Percentiles rank a stretch among this genome's conserved stretches.
These are phyloP conservation scores for Sporisorium scitamineum DNA, from an alignment of 1,284 basidiomycete genomes.

Conservation along the genomic window DNA sequence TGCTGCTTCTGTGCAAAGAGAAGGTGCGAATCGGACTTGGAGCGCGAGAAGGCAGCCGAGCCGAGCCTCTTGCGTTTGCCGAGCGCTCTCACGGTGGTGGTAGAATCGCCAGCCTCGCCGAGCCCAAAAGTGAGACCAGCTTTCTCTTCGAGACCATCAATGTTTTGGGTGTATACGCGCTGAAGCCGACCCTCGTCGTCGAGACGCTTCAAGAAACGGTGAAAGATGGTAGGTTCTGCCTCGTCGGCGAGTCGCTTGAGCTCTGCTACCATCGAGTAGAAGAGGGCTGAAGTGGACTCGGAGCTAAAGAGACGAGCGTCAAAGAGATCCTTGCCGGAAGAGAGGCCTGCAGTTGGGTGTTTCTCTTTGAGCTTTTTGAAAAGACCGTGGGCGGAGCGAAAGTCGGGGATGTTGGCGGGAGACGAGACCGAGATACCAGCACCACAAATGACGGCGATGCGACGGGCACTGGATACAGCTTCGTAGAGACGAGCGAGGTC, in stretches of 20 bases:
- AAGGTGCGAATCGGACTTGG: conserved; percentile 61
- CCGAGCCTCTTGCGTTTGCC: conserved; percentile 56
- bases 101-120: conserved; percentile 52
- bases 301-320: conserved; percentile 85
- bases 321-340: conserved; percentile 86
- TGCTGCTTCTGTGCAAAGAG: conserved; percentile 37
- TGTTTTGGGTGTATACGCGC: conserved; percentile 93
- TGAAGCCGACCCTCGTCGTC: conserved; percentile 85
- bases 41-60: conserved; percentile 30
- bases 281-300: conserved; percentile 81
- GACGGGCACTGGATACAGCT: conserved; percentile 80
- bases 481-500: conserved; percentile 65
- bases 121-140: conserved; percentile 76
- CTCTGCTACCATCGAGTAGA: conserved; percentile 93
- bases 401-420: conserved; percentile 90
- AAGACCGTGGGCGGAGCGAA: conserved; percentile 83
- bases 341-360: conserved; percentile 78
- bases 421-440: conserved; percentile 85
- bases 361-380: conserved; percentile 82
- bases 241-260: conserved; percentile 84
- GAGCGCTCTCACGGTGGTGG: conserved; percentile 45
- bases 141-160: conserved; percentile 88
- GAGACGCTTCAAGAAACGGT: conserved; percentile 86
- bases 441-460: conserved; percentile 87
- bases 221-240: conserved; percentile 85